Evolutionary conservation across 2,329 filamentous ascomycete genomes (phyloP).

Genomic region (Colletotrichum chrysophilum): DNA sequence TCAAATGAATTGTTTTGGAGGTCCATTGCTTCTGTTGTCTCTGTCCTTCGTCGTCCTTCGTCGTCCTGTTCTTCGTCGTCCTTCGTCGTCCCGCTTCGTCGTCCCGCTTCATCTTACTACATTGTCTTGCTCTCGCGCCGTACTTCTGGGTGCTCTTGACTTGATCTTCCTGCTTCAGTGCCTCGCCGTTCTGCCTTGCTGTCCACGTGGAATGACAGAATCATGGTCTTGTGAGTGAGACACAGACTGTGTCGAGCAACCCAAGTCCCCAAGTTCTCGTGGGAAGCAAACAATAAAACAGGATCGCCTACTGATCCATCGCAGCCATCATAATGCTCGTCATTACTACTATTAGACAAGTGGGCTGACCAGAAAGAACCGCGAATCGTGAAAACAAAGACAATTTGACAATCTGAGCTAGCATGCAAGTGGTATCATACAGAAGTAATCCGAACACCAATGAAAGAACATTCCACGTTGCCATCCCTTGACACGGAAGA

Average conservation of each 20-base stretch:
- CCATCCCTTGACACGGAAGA: neutral
- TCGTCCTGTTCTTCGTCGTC: too few species aligned
- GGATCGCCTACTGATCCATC: neutral
- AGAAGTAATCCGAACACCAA: neutral
- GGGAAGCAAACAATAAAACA: neutral
- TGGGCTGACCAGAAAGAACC: neutral
- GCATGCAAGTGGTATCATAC: neutral
- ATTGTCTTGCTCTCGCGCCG: too few species aligned
- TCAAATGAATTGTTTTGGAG: conserved; percentile 19
- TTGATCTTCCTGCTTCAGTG: too few species aligned
- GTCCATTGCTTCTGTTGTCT: neutral
- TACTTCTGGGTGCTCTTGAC: too few species aligned
- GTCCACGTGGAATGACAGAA: neutral
- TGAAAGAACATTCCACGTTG: neutral
- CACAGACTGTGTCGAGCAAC: fast-evolving
- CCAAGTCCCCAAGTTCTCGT: neutral
- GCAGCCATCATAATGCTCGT: neutral
- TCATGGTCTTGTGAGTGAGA: neutral
- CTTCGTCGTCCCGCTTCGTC: neutral
- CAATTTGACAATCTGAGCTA: neutral
- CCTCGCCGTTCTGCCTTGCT: too few species aligned
- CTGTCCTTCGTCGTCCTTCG: neutral
- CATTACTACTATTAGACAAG: neutral
- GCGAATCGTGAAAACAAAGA: neutral
- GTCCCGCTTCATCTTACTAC: too few species aligned